Evolutionary conservation across 805 yeast species (phyloP), one percentile per base, ranked within the genome.

Genomic region (Myxozyma neotropica): DNA sequence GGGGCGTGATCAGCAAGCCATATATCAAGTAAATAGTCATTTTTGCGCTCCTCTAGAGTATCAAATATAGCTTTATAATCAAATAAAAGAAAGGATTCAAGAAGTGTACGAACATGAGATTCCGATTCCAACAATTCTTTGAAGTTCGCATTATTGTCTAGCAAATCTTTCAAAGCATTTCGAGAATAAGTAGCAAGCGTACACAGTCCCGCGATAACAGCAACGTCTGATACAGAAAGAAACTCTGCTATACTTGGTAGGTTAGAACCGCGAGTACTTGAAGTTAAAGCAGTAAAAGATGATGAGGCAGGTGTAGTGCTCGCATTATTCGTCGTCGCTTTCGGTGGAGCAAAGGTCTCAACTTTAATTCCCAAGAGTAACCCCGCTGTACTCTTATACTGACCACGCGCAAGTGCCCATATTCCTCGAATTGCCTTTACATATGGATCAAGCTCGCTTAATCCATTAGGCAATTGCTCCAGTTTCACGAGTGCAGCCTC

Each of bases 1-100:
- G 29, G 42, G 19, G 52, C 61, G 36, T 62, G 65, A 24, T 56
- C 61, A 5, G 59, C 42, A 15, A 62, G 57, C 61, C 61, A 62
- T 1, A 60, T 47, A 31, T 62, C 66, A 44, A 62, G 61, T 51
- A 47, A 4, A 53, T 56, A 62, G 29, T 56, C 64, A 17, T 24
- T 36, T 40, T 42, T 43, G 29, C 61, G 57, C 15, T 47, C 24
- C 24, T 61, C 61, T 4, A 62, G 43, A 10, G 44, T 46, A 15
- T 21, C 57, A 46, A 54, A 52, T 2, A 48, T 44, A 3, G 58
- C 31, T 17, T 46, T 49, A 21, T 62, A 62, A 29, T 60, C 55
- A 26, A 55, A 61, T 39, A 45, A 19, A 15, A 60, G 29, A 55
- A 62, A 62, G 15, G 66, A 52, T 7, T 62, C 66, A 29, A 61